phyloP scores from a whole-genome alignment of 352 stramenopile genomes.

The Pythium diclinum region DNA sequence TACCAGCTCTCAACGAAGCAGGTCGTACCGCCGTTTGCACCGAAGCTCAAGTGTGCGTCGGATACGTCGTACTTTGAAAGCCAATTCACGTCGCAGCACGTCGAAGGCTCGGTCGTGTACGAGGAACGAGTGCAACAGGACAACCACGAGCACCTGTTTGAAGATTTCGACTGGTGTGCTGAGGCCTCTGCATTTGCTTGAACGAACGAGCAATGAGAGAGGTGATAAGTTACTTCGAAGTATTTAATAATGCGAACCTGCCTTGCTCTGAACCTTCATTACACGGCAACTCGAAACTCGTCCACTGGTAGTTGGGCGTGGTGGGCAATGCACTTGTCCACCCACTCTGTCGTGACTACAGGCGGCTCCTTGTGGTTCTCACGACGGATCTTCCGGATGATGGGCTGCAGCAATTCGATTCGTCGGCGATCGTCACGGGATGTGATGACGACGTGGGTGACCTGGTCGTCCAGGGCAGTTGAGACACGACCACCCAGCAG shows the following conservation, averaged over 20 bases:
- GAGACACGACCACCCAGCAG: constrained; percentile 52
- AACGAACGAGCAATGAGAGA: background rate
- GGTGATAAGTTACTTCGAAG: constrained; percentile 8
- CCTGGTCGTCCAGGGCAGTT: constrained; percentile 34
- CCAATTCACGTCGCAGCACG: constrained; percentile 69
- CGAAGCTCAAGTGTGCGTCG: constrained; percentile 37
- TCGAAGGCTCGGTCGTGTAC: constrained; percentile 59
- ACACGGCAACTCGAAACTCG: constrained; percentile 55
- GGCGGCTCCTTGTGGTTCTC: constrained; percentile 43
- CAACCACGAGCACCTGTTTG: constrained; percentile 44
- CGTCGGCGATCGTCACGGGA: constrained; percentile 24
- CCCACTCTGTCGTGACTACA: constrained; percentile 59
- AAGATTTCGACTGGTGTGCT: constrained; percentile 76
- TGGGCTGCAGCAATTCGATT: constrained; percentile 40
- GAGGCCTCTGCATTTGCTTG: constrained; percentile 43
- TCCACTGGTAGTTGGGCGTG: constrained; percentile 50
- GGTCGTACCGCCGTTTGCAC: constrained; percentile 57
- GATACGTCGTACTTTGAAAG: constrained; percentile 78
- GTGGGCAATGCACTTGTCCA: constrained; percentile 45
- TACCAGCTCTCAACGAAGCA: constrained; percentile 73
- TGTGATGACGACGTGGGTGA: constrained; percentile 65
- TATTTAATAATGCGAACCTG: constrained; percentile 16
- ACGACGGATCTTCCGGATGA: constrained; percentile 49
- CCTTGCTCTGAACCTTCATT: constrained; percentile 8
- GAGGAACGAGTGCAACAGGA: constrained; percentile 40